Percentiles rank a stretch among this genome's conserved stretches.
Evolutionary conservation across 208 protist species (phyloP).

Genomic region (Blechomonas ayalai): DNA sequence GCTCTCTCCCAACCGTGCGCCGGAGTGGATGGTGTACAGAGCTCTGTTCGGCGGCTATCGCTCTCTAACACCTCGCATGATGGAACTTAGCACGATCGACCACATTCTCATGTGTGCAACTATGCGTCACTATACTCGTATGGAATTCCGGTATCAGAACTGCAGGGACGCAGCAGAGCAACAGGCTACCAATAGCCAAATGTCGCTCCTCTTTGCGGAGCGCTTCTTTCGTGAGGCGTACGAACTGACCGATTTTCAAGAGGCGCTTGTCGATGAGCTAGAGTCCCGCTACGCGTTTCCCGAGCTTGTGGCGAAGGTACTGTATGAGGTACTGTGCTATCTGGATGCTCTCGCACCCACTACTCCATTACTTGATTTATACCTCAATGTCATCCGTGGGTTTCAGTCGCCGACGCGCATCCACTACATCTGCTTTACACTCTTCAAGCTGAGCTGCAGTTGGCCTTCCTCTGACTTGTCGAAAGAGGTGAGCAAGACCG

Average conservation of each 20-base stretch:
- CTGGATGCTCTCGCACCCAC: conserved; percentile 55
- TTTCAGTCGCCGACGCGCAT: conserved; percentile 76
- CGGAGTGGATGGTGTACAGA: conserved; percentile 82
- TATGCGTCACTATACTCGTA: conserved; percentile 67
- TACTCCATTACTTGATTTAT: conserved; percentile 49
- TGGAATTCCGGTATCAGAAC: conserved; percentile 67
- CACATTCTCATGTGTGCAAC: conserved; percentile 70
- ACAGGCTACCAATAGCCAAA: conserved; percentile 60
- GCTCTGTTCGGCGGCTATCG: conserved; percentile 69
- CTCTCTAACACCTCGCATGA: conserved; percentile 67
- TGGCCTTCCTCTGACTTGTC: conserved; percentile 74
- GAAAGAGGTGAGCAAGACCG: conserved; percentile 41
- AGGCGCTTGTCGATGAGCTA: conserved; percentile 77
- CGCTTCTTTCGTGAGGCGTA: conserved; percentile 78
- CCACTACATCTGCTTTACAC: conserved; percentile 74
- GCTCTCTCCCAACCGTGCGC: conserved; percentile 72
- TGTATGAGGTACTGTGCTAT: conserved; percentile 89
- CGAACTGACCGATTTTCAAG: conserved; percentile 80
- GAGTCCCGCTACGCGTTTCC: conserved; percentile 79
- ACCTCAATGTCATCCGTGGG: conserved; percentile 75
- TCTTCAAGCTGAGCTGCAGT: conserved; percentile 78
- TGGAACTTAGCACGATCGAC: conserved; percentile 77
- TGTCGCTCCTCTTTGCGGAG: conserved; percentile 57
- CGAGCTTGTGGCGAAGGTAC: conserved; percentile 79
- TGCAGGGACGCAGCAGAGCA: conserved; percentile 47